Base-by-base conservation (phyloP, 805 yeast genomes). In the Candida manassasensis region DNA sequence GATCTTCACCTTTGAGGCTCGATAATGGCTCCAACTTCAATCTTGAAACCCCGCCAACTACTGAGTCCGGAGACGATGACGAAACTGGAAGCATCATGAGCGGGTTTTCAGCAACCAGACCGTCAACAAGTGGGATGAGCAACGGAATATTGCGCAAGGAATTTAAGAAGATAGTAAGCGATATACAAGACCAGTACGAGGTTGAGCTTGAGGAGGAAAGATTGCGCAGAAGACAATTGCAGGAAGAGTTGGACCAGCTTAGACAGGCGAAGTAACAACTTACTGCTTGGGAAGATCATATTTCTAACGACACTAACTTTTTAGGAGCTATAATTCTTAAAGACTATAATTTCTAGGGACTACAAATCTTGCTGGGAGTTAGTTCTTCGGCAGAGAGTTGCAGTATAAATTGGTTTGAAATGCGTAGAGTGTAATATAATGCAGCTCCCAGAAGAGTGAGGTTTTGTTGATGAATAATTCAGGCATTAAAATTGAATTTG, bases 141-240 rank as follows among this genome's bases (percentile, higher is more conserved):
- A 74, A 74, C 25, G 72, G 79, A 0, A 77, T 81, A 3, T 60
- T 83, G 55, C 64, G 85, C 38, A 68, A 74, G 42, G 88, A 83
- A 54, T 83, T 82, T 60, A 81, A 75, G 55, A 79, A 76, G 46
- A 60, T 81, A 33, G 77, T 82, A 4, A 60, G 69, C 15, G 79
- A 77, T 26, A 73, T 81, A 38, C 84, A 79, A 42, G 73, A 69
- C 30, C 76, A 69, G 38, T 77, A 79, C 47, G 85, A 80, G 44
- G 49, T 61, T 8, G 84, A 81, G 42, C 53, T 83, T 29, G 63
- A 67, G 24, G 69, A 70, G 43, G 86, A 81, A 53, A 66, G 76
- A 28, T 56, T 66, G n/a, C 67, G 69, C 42, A 65, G 79, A 43
- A 55, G 64, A 26, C 63, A 73, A 40, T 52, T 79, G 22, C 49